Evolutionary conservation across 2,329 filamentous ascomycete genomes (phyloP), one percentile per base, ranked within the genome.

Genomic region (Ascochyta fabae): DNA sequence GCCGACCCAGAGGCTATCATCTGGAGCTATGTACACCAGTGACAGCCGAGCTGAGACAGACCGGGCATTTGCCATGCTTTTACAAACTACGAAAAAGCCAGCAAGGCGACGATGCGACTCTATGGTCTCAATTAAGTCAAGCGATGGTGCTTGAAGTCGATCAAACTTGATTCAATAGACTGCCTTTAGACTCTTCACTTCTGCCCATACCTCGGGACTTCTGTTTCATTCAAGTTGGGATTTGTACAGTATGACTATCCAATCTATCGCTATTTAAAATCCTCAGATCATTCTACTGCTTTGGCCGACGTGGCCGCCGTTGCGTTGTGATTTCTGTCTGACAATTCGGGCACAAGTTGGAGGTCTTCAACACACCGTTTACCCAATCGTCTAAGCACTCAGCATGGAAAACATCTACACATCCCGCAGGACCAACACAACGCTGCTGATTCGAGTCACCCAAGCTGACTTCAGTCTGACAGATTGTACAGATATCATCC

Each of bases 311-410:
- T 22, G 22, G n/a, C 10, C 49, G 49, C 16, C 31, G 27, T 10
- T 29, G 19, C 29, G 22, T n/a, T 2, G 43, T 53, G 29, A 53
- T 42, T 16, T 34, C 22, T 5, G n/a, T 24, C 13, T 41, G 40
- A 27, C 36, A 47, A 4, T 41, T 40, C 1, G 43, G 49, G 24
- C 49, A 53, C 4, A 15, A 9, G 16, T 53, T 53, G 24, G 35
- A 41, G 3, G 9, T 41, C 22, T 22, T 41, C 3, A 26, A 33
- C 8, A 15, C 12, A 22, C 49, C 31, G 4, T 53, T 53, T 2
- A 53, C 36, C 49, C 49, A 53, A 16, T 19, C 23, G 19, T 15
- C 36, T 38, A 53, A 10, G 49, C 49, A 53, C 2, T 29, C 29
- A 3, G 49, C 49, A 23, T 53, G 49, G 3, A 47, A 53, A 13